Base-by-base conservation (phyloP, 108 stramenopile species). In the Aureococcus anophagefferens region DNA sequence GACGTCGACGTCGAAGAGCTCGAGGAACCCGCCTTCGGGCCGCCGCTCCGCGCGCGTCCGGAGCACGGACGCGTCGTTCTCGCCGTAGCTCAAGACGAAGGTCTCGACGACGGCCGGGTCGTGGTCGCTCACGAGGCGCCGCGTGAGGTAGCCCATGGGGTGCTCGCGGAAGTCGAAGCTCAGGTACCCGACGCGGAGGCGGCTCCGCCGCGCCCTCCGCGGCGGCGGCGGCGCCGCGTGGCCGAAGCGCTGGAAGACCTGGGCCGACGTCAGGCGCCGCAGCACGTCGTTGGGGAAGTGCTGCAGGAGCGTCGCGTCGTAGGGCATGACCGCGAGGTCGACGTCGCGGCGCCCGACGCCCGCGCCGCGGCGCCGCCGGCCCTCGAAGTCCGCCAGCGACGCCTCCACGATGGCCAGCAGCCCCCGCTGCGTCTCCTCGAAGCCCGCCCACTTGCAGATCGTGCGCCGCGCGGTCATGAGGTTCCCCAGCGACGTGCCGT, bases 111-210 rank as follows among this genome's bases (percentile, higher is more conserved):
- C 4, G 11, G 18, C 33, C 29, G 35, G 68, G 51, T 80, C 35
- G 33, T 79, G 84, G 37, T 76, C 59, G 28, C 66, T 66, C 21
- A 83, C 33, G 33, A 85, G 62, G 14, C 78, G 75, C 30, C 74
- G 44, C 36, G 80, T 83, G n/a, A 85, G 75, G 66, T 77, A 65
- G 0, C 83, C 84, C 84, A 85, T 85, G 11, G 82, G 68, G 65
- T 85, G 84, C 13, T 81, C 78, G 0, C 80, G 46, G 28, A 77
- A 79, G 64, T 85, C 84, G 64, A 79, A 85, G 62, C 75, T 77
- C 62, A 83, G 63, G 72, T 85, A 85, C 31, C 78, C 83, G 29
- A 85, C 74, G 30, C 45, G 37, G 18, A 81, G 68, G 13, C 36
- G 14, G 64, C 32, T 73, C 25, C 29, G 15, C 66, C 33, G 21